phyloP scores from a whole-genome alignment of 2,329 filamentous ascomycete genomes.

The Penicillium sp. region DNA sequence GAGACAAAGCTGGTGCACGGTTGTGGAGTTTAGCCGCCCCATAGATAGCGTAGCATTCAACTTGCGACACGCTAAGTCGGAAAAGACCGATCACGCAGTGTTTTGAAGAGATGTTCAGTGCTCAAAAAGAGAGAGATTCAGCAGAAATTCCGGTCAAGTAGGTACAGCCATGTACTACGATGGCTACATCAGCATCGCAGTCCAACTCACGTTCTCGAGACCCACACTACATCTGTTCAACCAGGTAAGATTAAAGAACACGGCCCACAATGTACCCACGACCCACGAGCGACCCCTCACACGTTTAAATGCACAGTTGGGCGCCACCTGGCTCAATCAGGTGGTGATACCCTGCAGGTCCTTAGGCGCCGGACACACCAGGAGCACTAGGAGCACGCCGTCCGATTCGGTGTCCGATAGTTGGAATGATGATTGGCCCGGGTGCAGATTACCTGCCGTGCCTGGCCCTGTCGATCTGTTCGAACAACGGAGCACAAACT shows the following conservation, averaged over 20 bases:
- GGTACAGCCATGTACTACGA: neutral
- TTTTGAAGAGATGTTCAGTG: neutral
- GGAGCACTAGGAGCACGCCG: constrained; percentile 14
- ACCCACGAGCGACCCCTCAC: neutral
- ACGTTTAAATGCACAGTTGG: neutral
- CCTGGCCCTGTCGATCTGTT: constrained; percentile 15
- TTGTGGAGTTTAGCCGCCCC: neutral
- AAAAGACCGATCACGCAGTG: constrained; percentile 1
- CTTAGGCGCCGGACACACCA: constrained; percentile 15
- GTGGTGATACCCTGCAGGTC: constrained; percentile 7
- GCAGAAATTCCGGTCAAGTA: neutral
- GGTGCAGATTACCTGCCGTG: constrained; percentile 1
- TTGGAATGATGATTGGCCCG: constrained; percentile 15
- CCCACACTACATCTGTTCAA: neutral
- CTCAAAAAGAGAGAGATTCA: neutral
- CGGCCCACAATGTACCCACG: constrained; percentile 3
- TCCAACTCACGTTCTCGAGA: neutral
- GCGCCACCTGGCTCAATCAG: neutral
- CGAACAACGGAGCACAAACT: constrained; percentile 15
- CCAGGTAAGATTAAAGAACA: neutral
- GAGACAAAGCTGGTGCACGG: neutral
- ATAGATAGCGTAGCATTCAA: constrained; percentile 7
- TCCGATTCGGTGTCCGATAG: constrained; percentile 6
- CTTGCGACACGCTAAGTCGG: constrained; percentile 7
- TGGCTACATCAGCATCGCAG: no score